A percentile compares a stretch with the other conserved stretches of the same genome.
Conservation (phyloP, 805 yeast genomes). For the Nakazawaea ambrosiae region DNA sequence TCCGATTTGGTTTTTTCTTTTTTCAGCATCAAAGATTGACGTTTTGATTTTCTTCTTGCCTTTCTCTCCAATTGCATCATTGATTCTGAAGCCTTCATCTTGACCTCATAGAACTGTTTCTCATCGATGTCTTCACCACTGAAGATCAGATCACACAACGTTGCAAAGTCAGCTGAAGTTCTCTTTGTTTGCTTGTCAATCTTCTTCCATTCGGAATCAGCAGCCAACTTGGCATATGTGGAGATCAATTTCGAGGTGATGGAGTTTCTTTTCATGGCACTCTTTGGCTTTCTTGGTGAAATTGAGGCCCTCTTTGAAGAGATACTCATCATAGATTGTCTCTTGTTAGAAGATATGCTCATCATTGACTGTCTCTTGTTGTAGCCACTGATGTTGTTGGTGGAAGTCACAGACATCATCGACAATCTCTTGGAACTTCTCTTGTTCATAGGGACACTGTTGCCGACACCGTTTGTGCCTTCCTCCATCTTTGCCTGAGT, state of each 20-base stretch:
- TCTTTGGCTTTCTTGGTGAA: conserved; percentile 15
- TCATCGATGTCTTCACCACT: conserved; percentile 58
- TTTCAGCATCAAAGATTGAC: conserved; percentile 31
- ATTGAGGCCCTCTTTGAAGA: conserved; percentile 11
- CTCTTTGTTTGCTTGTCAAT: conserved; percentile 69
- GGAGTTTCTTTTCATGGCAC: conserved; percentile 51
- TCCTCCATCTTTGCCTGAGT: conserved; percentile 2
- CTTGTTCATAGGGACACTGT: not conserved
- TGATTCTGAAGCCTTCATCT: conserved; percentile 35
- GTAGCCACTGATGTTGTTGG: not conserved
- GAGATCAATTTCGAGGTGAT: conserved; percentile 65
- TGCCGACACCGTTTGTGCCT: not conserved
- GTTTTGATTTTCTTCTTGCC: conserved; percentile 33
- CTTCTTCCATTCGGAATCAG: conserved; percentile 59
- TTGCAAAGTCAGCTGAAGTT: conserved; percentile 73
- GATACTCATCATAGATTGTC: conserved; percentile 17
- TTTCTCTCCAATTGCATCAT: conserved; percentile 31
- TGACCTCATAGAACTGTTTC: conserved; percentile 30
- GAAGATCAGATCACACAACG: conserved; percentile 69
- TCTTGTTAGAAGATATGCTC: conserved; percentile 12
- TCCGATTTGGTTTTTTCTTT: conserved; percentile 30
- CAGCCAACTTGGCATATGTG: conserved; percentile 64
- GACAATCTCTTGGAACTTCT: not conserved
- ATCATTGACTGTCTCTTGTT: conserved; percentile 15
- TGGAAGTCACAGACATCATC: conserved; percentile 3